A percentile compares a stretch with the other conserved stretches of the same genome.
phyloP scores from a whole-genome alignment of 352 stramenopile species.

The Phytopythium sindhum region DNA sequence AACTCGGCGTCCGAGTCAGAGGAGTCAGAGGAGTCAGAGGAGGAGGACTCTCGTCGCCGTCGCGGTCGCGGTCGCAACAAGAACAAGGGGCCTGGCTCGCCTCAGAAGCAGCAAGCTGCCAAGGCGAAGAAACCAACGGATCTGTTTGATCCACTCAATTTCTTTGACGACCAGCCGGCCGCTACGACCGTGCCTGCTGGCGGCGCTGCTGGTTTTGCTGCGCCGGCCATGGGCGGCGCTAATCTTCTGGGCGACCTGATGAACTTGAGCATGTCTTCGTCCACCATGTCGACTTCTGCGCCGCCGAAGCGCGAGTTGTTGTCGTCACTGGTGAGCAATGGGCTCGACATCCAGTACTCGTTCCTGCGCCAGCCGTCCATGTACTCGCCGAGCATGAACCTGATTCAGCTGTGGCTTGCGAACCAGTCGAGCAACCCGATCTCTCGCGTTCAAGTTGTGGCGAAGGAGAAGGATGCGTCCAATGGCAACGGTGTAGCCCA shows the following conservation, averaged over 20 bases:
- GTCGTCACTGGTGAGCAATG: conserved; percentile 45
- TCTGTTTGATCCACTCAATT: conserved; percentile 46
- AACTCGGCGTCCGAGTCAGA: conserved; percentile 41
- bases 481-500: conserved; percentile 16
- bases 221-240: conserved; percentile 4
- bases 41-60: conserved; percentile 34
- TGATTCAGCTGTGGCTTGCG: conserved; percentile 64
- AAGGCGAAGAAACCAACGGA: conserved; percentile 30
- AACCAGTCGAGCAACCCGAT: conserved; percentile 69
- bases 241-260: conserved; percentile 58
- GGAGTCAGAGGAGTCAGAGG: conserved; percentile 55
- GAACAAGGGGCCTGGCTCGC: conserved; percentile 30
- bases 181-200: background rate
- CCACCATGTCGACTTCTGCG: conserved; percentile 16
- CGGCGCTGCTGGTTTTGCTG: conserved; percentile 10
- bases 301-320: conserved; percentile 47
- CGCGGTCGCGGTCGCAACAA: conserved; percentile 27
- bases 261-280: conserved; percentile 52
- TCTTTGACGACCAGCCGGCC: conserved; percentile 29
- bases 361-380: conserved; percentile 61
- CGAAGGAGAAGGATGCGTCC: conserved; percentile 18
- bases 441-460: conserved; percentile 39
- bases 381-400: conserved; percentile 63
- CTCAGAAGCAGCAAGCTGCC: conserved; percentile 27
- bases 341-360: conserved; percentile 61